Percentiles rank a stretch among this genome's conserved stretches.
phyloP scores from a whole-genome alignment of 768 basidiomycete species.

The Gelatoporia subvermispora region DNA sequence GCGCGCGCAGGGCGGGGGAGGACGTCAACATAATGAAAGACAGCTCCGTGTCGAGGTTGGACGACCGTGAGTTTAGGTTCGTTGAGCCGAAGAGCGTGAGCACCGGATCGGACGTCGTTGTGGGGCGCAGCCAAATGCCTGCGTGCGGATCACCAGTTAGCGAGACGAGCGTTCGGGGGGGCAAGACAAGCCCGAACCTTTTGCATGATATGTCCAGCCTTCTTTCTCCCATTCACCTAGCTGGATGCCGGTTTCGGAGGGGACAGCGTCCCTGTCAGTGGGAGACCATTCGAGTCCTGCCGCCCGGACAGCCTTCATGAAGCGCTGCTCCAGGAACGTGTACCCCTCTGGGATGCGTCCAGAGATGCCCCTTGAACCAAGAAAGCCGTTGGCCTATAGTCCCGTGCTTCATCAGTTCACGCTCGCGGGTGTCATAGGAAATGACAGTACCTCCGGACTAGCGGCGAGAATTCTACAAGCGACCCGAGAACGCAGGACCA shows the following conservation, averaged over 20 bases:
- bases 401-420: not conserved
- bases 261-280: slow-evolving; percentile 12
- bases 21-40: slow-evolving; percentile 81
- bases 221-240: slow-evolving; percentile 83
- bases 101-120: slow-evolving; percentile 43
- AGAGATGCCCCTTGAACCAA: slow-evolving; percentile 82
- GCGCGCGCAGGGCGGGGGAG: slow-evolving; percentile 41
- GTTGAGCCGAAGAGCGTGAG: slow-evolving; percentile 92
- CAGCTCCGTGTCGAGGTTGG: slow-evolving; percentile 87
- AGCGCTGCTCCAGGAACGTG: slow-evolving; percentile 79
- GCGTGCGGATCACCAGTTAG: not conserved
- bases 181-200: slow-evolving; percentile 53
- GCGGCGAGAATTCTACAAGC: slow-evolving; percentile 77
- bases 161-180: not conserved
- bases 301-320: slow-evolving; percentile 60
- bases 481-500: slow-evolving; percentile 54
- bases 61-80: slow-evolving; percentile 88
- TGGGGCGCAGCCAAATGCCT: slow-evolving; percentile 86
- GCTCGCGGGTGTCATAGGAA: slow-evolving; percentile 4
- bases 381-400: slow-evolving; percentile 90
- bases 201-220: slow-evolving; percentile 98
- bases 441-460: slow-evolving; percentile 65
- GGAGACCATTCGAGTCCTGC: slow-evolving; percentile 33
- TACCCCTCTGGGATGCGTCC: slow-evolving; percentile 95
- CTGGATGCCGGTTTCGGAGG: slow-evolving; percentile 46